Percentiles rank a stretch among this genome's conserved stretches.
These are phyloP conservation scores for Babesia gibsoni DNA, from an alignment of 169 alveolate genomes.

Conservation along the genomic window DNA sequence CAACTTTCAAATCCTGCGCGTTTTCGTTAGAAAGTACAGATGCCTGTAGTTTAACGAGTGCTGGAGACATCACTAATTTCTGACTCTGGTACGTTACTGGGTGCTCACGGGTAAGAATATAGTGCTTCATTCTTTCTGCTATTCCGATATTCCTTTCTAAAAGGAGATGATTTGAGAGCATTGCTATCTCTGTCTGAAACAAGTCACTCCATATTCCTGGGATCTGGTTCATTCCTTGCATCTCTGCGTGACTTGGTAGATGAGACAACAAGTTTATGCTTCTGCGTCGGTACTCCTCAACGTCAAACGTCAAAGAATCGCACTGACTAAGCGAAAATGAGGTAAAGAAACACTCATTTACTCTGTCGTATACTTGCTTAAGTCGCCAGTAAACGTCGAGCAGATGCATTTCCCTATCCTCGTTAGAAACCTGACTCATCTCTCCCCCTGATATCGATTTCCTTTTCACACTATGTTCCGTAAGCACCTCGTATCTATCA, in stretches of 20 bases:
- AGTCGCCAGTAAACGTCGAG: slow-evolving; percentile 14
- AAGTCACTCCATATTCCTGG: slow-evolving; percentile 59
- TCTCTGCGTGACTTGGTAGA: slow-evolving; percentile 46
- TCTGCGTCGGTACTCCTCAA: slow-evolving; percentile 24
- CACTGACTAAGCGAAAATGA: slow-evolving; percentile 8
- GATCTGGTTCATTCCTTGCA: slow-evolving; percentile 42
- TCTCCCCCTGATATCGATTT: too few species aligned
- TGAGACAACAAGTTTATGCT: slow-evolving; percentile 18
- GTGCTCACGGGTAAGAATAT: slow-evolving; percentile 4
- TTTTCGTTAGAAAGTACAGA: not conserved
- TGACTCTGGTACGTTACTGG: not conserved
- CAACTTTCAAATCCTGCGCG: not conserved
- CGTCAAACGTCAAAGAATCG: slow-evolving; percentile 12
- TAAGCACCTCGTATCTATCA: too few species aligned
- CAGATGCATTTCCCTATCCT: not conserved
- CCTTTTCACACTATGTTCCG: too few species aligned
- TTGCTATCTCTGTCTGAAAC: slow-evolving; percentile 34
- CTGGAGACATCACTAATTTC: not conserved
- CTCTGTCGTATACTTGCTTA: slow-evolving; percentile 10
- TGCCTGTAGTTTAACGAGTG: slow-evolving; percentile 13
- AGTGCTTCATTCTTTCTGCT: slow-evolving; percentile 34
- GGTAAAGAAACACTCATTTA: slow-evolving; percentile 7
- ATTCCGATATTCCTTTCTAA: slow-evolving; percentile 42
- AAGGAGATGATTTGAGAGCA: slow-evolving; percentile 30
- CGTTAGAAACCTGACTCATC: too few species aligned